Conservation (phyloP, 345 rosid species). For the Balakata baccata region DNA sequence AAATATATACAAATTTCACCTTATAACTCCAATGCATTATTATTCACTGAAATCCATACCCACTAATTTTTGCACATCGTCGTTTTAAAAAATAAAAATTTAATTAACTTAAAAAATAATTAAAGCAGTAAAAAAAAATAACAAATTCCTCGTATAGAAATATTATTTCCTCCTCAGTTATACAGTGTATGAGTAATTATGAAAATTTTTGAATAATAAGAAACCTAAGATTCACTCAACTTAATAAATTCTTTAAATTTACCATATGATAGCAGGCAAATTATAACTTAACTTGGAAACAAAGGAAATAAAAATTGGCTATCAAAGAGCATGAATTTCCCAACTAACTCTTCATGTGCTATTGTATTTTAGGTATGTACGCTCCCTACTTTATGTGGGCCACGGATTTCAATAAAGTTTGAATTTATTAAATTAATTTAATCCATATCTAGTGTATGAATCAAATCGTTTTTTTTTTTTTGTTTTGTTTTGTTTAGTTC, state of each 20-base stretch:
- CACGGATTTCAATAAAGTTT: neutral
- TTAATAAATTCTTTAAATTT: neutral
- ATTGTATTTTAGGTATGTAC: constrained; percentile 22
- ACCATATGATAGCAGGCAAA: neutral
- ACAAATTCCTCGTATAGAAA: too few relatives aligned
- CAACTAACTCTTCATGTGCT: constrained; percentile 19
- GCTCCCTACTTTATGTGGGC: constrained; percentile 27
- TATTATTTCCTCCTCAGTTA: too few relatives aligned
- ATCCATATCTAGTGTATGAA: too few relatives aligned
- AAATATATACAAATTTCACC: too few relatives aligned
- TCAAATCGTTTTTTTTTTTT: too few relatives aligned
- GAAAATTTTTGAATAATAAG: neutral
- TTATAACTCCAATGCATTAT: neutral
- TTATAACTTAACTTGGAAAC: neutral
- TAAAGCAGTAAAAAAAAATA: too few relatives aligned
- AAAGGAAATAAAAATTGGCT: neutral
- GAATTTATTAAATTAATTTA: too few relatives aligned
- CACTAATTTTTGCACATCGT: neutral
- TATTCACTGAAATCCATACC: constrained; percentile 40
- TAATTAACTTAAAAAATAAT: neutral
- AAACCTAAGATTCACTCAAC: neutral
- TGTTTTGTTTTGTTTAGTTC: too few relatives aligned
- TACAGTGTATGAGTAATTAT: too few relatives aligned
- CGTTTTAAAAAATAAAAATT: neutral
- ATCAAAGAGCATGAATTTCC: neutral